phyloP scores from a whole-genome alignment of 2,329 filamentous ascomycete genomes.

The Calonectria pauciramosa region DNA sequence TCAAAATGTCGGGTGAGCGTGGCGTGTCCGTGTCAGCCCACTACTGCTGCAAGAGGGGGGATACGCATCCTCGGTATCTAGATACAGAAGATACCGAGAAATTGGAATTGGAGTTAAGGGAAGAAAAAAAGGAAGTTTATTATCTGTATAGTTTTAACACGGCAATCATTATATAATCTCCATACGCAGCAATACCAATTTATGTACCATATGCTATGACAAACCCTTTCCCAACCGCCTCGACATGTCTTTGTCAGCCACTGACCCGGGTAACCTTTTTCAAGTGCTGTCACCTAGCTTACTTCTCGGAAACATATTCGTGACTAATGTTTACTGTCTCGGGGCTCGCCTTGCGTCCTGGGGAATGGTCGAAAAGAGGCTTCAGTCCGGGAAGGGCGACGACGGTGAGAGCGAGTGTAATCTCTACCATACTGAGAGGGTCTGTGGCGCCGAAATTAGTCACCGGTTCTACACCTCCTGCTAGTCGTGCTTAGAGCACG shows the following conservation, averaged over 20 bases:
- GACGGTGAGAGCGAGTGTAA: slow-evolving; percentile 35
- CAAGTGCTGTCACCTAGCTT: background rate
- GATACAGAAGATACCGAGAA: background rate
- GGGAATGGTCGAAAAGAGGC: slow-evolving; percentile 29
- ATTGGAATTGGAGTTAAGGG: background rate
- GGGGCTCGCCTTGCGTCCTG: slow-evolving; percentile 14
- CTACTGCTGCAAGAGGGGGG: background rate
- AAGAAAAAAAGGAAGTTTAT: background rate
- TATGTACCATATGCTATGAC: background rate
- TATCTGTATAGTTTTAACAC: background rate
- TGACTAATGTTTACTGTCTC: slow-evolving; percentile 25
- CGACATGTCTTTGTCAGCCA: background rate
- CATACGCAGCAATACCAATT: background rate
- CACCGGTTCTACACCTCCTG: background rate
- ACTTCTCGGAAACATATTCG: slow-evolving; percentile 15
- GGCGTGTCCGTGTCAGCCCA: background rate
- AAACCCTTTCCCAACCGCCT: background rate
- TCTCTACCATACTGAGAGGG: slow-evolving; percentile 41
- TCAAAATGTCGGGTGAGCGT: background rate
- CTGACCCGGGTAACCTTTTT: background rate
- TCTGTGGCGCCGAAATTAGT: slow-evolving; percentile 11
- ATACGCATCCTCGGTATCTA: background rate
- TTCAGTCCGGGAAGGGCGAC: slow-evolving; percentile 40
- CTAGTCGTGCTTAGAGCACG: too few relatives aligned
- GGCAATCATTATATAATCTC: background rate